Conservation (phyloP, 129 eudicot species). For the Arctium minus region DNA sequence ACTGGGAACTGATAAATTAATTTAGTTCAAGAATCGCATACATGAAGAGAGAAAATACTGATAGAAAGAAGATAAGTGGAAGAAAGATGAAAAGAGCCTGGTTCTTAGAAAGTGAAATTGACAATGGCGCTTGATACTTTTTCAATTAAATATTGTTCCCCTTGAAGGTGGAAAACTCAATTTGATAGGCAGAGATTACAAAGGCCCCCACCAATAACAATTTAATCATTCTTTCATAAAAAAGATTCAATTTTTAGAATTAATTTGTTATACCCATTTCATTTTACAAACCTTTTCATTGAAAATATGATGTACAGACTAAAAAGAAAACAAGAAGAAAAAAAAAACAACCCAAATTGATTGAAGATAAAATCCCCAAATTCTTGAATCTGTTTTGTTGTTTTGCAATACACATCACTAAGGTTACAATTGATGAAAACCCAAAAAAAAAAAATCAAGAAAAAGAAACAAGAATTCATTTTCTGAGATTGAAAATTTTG, state of each 20-base stretch:
- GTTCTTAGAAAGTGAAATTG: constrained; percentile 23
- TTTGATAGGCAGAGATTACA: constrained; percentile 4
- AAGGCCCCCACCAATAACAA: constrained; percentile 24
- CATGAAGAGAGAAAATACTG: background rate
- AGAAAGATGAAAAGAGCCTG: constrained; percentile 15
- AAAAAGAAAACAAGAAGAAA: background rate
- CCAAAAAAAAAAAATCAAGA: background rate
- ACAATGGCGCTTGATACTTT: constrained; percentile 12
- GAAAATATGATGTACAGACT: background rate
- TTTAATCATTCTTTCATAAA: constrained; percentile 3
- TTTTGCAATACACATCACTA: constrained; percentile 32
- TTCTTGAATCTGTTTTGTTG: constrained; percentile 5
- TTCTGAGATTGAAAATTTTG: background rate
- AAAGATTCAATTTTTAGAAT: background rate
- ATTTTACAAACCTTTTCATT: background rate
- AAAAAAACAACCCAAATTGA: constrained; percentile 2
- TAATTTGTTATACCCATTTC: background rate
- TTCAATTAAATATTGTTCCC: constrained; percentile 16
- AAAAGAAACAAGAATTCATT: constrained; percentile 9
- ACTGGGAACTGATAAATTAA: background rate
- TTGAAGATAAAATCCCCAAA: constrained; percentile 6
- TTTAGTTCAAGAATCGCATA: constrained; percentile 4
- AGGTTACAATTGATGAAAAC: constrained; percentile 20
- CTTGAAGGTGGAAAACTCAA: constrained; percentile 29
- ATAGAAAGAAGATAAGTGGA: constrained; percentile 13